A percentile compares a stretch with the other conserved stretches of the same genome.
phyloP scores from a whole-genome alignment of 768 basidiomycete species.

The Serendipita vermifera region DNA sequence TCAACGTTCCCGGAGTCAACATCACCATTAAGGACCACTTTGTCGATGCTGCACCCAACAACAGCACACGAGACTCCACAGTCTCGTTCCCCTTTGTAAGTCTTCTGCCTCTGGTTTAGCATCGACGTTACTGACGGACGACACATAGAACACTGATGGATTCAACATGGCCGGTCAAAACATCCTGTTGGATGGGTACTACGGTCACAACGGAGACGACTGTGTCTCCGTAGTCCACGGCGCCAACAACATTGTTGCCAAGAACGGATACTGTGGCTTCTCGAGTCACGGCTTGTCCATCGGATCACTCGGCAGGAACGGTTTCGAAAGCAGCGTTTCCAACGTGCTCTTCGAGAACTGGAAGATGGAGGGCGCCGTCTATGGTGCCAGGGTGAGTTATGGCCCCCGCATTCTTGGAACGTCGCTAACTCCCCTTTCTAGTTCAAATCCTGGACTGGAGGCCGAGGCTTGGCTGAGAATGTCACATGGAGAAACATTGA shows the following conservation, averaged over 20 bases:
- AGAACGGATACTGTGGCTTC: conserved; percentile 35
- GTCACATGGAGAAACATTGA: conserved; percentile 37
- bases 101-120: background rate
- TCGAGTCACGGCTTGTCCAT: conserved; percentile 38
- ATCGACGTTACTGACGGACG: conserved; percentile 21
- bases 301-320: conserved; percentile 33
- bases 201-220: conserved; percentile 37
- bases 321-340: conserved; percentile 30
- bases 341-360: conserved; percentile 37
- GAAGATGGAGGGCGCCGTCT: conserved; percentile 37
- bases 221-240: conserved; percentile 39
- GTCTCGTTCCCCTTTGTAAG: conserved; percentile 19
- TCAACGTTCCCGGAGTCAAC: conserved; percentile 31
- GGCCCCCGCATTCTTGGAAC: background rate
- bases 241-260: conserved; percentile 31
- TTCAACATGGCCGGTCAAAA: conserved; percentile 19
- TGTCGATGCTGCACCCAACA: conserved; percentile 31
- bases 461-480: conserved; percentile 35
- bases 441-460: conserved; percentile 41
- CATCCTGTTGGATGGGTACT: conserved; percentile 22
- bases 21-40: conserved; percentile 30
- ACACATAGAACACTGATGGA: conserved; percentile 35
- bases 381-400: conserved; percentile 29
- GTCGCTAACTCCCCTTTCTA: conserved; percentile 11
- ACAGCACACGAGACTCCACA: conserved; percentile 28